Conservation (phyloP, 768 basidiomycete genomes). For the Boletus coccyginus region DNA sequence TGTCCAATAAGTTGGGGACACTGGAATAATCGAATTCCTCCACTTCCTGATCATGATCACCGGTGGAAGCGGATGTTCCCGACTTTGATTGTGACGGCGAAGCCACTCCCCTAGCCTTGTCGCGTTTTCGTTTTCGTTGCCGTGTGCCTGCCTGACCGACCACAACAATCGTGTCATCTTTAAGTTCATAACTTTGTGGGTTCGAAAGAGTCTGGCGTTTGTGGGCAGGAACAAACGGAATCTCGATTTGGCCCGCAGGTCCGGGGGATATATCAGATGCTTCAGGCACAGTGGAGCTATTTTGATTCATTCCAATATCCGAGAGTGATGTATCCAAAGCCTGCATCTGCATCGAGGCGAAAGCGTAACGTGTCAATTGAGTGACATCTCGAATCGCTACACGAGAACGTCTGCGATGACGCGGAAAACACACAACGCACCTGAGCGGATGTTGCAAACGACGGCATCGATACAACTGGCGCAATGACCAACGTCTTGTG, state of each 20-base stretch:
- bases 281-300: neutral
- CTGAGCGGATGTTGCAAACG: slow-evolving; percentile 1
- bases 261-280: slow-evolving; percentile 23
- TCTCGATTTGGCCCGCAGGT: slow-evolving; percentile 55
- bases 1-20: slow-evolving; percentile 72
- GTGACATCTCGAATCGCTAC: neutral
- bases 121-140: slow-evolving; percentile 56
- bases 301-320: neutral
- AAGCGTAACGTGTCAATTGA: slow-evolving; percentile 3
- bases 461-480: slow-evolving; percentile 45
- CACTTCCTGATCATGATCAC: slow-evolving; percentile 22
- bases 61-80: neutral
- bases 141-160: slow-evolving; percentile 64
- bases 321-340: neutral
- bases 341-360: slow-evolving; percentile 7
- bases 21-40: slow-evolving; percentile 67
- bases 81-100: neutral
- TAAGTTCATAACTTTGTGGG: slow-evolving; percentile 16
- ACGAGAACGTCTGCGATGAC: neutral
- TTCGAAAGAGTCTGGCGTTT: slow-evolving; percentile 41
- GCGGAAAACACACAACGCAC: slow-evolving; percentile 13
- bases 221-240: slow-evolving; percentile 73
- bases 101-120: slow-evolving; percentile 12
- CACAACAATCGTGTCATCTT: slow-evolving; percentile 67
- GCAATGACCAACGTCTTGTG: slow-evolving; percentile 62